Base-by-base conservation (phyloP, 352 stramenopile genomes). In the Aphanomyces euteiches region DNA sequence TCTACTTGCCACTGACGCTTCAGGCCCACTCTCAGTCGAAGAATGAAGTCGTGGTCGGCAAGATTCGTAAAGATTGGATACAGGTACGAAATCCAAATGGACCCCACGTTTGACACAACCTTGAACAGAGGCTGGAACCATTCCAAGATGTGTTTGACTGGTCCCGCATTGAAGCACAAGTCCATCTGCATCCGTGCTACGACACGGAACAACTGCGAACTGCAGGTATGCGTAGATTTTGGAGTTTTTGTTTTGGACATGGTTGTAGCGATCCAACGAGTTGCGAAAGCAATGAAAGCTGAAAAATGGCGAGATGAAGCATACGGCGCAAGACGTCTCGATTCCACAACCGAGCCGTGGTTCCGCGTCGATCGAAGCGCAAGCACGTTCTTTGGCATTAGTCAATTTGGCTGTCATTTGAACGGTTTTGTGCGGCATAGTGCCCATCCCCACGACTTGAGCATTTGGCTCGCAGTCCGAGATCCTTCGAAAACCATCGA, bases 281-380 rank as follows among this genome's bases (percentile, higher is more conserved):
- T 69, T 12, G 63, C 63, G 28, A 37, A 19, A 40, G 63, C 28
- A 17, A 43, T 69, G 0, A 13, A 39, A 40, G 36, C 34, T 4
- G 63, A 69, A 48, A 61, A 77, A 21, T 90, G 79, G 82, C 82
- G 88, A 59, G 72, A 84, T 53, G 83, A 92, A 69, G 67, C 83
- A 43, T 92, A 90, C 72, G 77, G 75, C 17, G 75, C 85, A 54
- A 84, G 78, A 75, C 77, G 69, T 3, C 74, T 74, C 48, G 85
- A 85, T 63, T 75, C 73, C 39, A 77, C 76, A 34, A 45, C 19
- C 40, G 66, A 65, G 6, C 80, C 81, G 40, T 72, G 90, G 17
- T 90, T 92, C 67, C 77, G 73, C 66, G 88, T 80, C 69, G 76
- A 92, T 40, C 83, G 85, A n/a, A 81, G 82, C 28, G 81, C 82